Evolutionary conservation across 345 rosid genomes (phyloP), one percentile per base, ranked within the genome.

Genomic region (Camelina sativa): DNA sequence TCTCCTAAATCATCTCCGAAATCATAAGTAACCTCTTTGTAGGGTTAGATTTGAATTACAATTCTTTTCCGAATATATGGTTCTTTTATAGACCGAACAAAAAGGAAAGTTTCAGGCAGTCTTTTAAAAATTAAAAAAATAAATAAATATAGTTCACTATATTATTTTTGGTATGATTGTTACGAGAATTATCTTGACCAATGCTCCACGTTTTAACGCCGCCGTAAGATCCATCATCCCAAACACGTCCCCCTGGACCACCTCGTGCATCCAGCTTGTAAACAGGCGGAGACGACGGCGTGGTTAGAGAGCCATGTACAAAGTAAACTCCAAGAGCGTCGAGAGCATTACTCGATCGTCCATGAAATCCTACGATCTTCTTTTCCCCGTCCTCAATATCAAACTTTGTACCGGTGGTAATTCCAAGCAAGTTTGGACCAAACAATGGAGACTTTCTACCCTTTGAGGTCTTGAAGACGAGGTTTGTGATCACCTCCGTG

Each of bases 281-380:
- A 59, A 75, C 35, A 8, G 78, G 78, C 19, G 38, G 7, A 44
- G 71, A 7, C 22, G 52, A n/a, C 1, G 46, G 15, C 4, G 64
- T 73, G 15, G 12, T 67, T 0, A 57, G 8, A 34, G 43, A 8
- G 34, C 41, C 67, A 0, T 4, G 16, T 19, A 0, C 46, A 25
- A 67, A 59, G 73, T 75, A 75, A 67, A 67, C 78, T 38, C 78
- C 73, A 75, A 75, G 43, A 12, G 78, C 78, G 13, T 75, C 78
- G 9, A 75, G 7, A 40, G 67, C 78, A 58, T 37, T 15, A 17
- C 9, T 62, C 7, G 67, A 67, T 16, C 78, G 67, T 25, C 78
- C 73, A 66, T 75, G 67, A 67, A 67, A 75, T 44, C 78, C 73
- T 12, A 15, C 61, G 35, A 75, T 75, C 78, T 74, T 65, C 59